Percentiles rank a stretch among this genome's conserved stretches.
phyloP scores from a whole-genome alignment of 257 asterid species.

The Primulina eburnea region DNA sequence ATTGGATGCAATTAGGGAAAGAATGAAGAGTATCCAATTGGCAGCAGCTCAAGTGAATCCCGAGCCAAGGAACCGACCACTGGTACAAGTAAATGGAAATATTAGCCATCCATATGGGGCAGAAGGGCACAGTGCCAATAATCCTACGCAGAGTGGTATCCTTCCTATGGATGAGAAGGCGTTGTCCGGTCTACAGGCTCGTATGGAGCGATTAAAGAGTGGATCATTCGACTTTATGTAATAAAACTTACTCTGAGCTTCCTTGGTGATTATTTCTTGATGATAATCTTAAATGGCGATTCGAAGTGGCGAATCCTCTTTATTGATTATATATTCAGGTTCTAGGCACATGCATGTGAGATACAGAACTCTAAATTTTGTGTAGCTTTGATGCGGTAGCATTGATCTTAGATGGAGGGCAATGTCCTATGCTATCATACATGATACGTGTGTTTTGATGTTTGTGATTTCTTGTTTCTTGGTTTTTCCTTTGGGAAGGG shows the following conservation, averaged over 20 bases:
- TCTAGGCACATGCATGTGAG: neutral
- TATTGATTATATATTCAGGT: neutral
- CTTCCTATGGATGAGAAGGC: conserved; percentile 98
- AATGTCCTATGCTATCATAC: neutral
- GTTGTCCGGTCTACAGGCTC: conserved; percentile 95
- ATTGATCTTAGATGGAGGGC: neutral
- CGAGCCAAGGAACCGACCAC: conserved; percentile 55
- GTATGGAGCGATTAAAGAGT: conserved; percentile 93
- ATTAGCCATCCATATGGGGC: conserved; percentile 36
- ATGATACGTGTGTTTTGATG: neutral
- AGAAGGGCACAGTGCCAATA: conserved; percentile 45
- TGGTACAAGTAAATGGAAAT: conserved; percentile 55
- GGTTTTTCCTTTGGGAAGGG: neutral
- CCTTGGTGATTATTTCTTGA: conserved; percentile 24
- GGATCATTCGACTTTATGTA: conserved; percentile 74
- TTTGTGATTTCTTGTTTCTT: neutral
- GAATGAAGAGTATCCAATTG: conserved; percentile 96
- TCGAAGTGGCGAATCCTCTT: neutral
- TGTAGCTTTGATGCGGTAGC: neutral
- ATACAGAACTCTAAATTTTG: neutral
- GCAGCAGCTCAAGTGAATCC: conserved; percentile 65
- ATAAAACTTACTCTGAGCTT: neutral
- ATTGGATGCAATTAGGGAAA: conserved; percentile 91
- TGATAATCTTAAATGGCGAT: neutral
- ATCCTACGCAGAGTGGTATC: conserved; percentile 52